Evolutionary conservation across 192 early-diverging fungal genomes (phyloP).

Genomic region (Coemansia sp.): DNA sequence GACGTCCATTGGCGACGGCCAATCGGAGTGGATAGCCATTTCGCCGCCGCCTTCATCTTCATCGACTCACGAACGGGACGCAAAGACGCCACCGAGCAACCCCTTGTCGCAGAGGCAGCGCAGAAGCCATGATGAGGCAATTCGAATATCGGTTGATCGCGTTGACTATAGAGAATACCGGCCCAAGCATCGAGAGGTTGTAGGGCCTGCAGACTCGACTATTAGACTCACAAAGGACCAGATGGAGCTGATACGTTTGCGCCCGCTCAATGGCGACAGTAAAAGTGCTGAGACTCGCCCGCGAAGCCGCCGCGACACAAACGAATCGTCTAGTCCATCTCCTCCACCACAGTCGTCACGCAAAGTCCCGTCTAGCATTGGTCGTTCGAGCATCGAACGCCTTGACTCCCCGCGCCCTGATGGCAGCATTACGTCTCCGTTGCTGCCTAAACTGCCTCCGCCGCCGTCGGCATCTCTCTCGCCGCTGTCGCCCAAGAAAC

Average conservation of each 20-base stretch:
- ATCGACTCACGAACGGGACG: conserved; percentile 11
- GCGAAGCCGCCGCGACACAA: not conserved
- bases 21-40: conserved; percentile 16
- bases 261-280: not conserved
- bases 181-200: not conserved
- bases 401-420: conserved; percentile 8
- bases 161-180: not conserved
- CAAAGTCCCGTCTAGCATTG: conserved; percentile 9
- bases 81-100: not conserved
- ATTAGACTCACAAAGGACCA: conserved; percentile 23
- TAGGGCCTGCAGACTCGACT: conserved; percentile 10
- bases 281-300: not conserved
- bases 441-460: conserved; percentile 39
- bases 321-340: not conserved
- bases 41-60: conserved; percentile 19
- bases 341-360: conserved; percentile 7
- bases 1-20: not conserved
- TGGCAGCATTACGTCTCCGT: conserved; percentile 17
- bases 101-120: conserved; percentile 10
- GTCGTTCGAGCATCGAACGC: conserved; percentile 5
- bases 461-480: conserved; percentile 14
- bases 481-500: conserved; percentile 11
- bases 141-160: not conserved
- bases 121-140: conserved; percentile 28
- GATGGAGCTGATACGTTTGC: conserved; percentile 27